These are phyloP conservation scores for Cyberlindnera subsufficiens DNA, from an alignment of 805 yeast species.

Conservation along the genomic window DNA sequence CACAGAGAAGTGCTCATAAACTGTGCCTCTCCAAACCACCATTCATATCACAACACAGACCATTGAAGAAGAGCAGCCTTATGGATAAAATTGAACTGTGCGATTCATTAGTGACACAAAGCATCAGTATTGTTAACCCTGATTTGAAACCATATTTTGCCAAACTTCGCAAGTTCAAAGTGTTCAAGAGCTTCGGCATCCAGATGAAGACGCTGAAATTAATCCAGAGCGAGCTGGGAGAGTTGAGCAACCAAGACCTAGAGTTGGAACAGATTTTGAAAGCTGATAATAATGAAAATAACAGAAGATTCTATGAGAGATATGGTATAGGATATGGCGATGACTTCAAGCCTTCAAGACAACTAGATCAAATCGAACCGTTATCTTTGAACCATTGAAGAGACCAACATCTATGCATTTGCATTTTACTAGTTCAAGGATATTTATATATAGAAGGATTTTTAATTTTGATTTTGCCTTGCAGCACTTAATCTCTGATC, in stretches of 20 bases:
- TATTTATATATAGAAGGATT: too few species aligned
- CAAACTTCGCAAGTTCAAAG: conserved; percentile 7
- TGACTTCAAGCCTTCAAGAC: not conserved
- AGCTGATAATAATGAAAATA: not conserved
- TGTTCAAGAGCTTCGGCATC: conserved; percentile 13
- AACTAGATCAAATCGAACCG: not conserved
- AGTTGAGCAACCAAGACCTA: conserved; percentile 7
- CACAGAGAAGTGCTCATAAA: not conserved
- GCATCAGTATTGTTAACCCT: conserved; percentile 3
- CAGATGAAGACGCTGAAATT: conserved; percentile 10
- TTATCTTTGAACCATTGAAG: not conserved
- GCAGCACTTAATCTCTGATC: not conserved
- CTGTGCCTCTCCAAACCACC: not conserved
- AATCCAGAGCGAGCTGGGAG: conserved; percentile 10
- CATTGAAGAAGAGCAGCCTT: not conserved
- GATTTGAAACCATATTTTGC: conserved; percentile 8
- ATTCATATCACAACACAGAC: not conserved
- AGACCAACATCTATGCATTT: too few species aligned
- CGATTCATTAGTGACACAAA: conserved; percentile 8
- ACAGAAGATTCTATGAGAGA: not conserved
- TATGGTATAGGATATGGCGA: conserved; percentile 1
- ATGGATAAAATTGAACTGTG: conserved; percentile 4
- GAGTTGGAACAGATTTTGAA: conserved; percentile 7
- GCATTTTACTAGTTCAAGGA: too few species aligned
- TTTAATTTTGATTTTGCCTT: not conserved